Evolutionary conservation across 805 yeast genomes (phyloP), one percentile per base, ranked within the genome.

Genomic region (Scheffersomyces lignosus): DNA sequence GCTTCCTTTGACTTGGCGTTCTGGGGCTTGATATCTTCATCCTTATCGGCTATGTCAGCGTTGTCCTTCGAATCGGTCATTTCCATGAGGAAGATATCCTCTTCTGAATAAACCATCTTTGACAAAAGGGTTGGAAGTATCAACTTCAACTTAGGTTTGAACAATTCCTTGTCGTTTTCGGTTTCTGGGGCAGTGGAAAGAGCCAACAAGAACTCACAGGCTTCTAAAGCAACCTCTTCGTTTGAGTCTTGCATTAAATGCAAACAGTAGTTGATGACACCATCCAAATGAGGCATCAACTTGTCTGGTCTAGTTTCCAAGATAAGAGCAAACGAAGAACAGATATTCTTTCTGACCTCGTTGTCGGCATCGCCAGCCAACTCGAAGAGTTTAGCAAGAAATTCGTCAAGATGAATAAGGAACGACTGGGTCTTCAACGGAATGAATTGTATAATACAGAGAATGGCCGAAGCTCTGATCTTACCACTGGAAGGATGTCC

Each of bases 91-190:
- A 83, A 70, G 18, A 87, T 73, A 44, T 88, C 95, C 58, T 81
- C 84, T 44, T 87, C 95, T 5, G 90, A 80, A 58, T 87, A 91
- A 12, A 85, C 95, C 96, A 93, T 89, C 43, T 83, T 82, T 29
- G 76, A 71, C 31, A 93, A 66, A 20, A 93, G 63, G 1, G 81
- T 79, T 1, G 98, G 97, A n/a, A 91, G 56, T 10, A 93, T 79
- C 13, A 64, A 58, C 2, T 70, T 66, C 29, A 93, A 66, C 46
- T 77, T 78, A 1, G 84, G 81, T 38, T 63, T 62, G 38, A 88
- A 70, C 3, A 78, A 56, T 9, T 45, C 36, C 22, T 44, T 43
- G 27, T 56, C 47, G 4, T 44, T 43, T 36, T 64, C 69, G 15
- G 73, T 73, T n/a, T 62, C 68, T 6, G 87, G 81, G 3, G 80